Evolutionary conservation across 129 eudicot genomes (phyloP).

Genomic region (Saussurea involucrata): DNA sequence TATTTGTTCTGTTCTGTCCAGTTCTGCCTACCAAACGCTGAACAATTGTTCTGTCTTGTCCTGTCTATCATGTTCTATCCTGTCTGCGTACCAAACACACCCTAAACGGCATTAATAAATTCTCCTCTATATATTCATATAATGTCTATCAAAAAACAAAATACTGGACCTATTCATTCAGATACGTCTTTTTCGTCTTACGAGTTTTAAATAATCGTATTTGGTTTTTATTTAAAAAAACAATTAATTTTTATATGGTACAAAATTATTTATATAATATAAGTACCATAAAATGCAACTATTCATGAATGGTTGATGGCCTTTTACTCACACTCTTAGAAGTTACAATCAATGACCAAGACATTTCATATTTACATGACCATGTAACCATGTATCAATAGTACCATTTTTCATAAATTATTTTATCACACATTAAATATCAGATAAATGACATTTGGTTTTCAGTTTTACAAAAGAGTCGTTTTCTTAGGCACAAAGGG

Average conservation of each 20-base stretch:
- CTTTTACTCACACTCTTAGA: conserved; percentile 13
- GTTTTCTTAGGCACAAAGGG: neutral
- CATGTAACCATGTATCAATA: conserved; percentile 21
- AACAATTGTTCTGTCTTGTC: too few species aligned
- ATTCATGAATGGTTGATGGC: conserved; percentile 9
- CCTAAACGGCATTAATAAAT: neutral
- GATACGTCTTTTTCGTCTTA: neutral
- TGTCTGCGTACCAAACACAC: too few species aligned
- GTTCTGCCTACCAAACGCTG: too few species aligned
- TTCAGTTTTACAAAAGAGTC: neutral
- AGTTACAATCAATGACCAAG: conserved; percentile 32
- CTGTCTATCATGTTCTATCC: too few species aligned
- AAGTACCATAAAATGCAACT: conserved; percentile 19
- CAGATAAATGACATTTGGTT: neutral
- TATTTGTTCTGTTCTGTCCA: too few species aligned
- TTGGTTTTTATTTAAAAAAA: neutral
- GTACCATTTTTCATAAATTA: conserved; percentile 12
- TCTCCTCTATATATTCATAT: too few species aligned
- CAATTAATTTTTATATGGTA: neutral
- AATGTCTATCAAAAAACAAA: neutral
- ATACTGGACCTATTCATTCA: neutral
- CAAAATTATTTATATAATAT: neutral
- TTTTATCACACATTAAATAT: neutral
- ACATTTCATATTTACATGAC: conserved; percentile 25
- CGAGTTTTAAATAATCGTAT: neutral